phyloP scores from a whole-genome alignment of 2,329 filamentous ascomycete species.

The Arthroderma sp. region DNA sequence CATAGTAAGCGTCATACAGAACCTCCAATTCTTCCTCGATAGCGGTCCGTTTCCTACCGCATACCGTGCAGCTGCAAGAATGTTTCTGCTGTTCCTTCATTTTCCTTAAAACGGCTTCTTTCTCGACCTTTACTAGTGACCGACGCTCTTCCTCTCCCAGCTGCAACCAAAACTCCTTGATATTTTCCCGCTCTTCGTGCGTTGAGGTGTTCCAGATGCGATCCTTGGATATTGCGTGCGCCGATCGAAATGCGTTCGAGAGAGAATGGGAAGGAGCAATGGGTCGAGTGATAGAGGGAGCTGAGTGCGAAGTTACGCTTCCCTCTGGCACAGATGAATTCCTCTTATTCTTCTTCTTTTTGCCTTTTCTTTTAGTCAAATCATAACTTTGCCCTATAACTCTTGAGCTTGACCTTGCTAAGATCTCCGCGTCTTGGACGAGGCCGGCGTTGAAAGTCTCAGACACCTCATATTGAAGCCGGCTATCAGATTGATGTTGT shows the following conservation, averaged over 20 bases:
- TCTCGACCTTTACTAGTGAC: constrained; percentile 92
- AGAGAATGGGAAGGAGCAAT: constrained; percentile 32
- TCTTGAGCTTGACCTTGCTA: no score
- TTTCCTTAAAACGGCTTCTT: constrained; percentile 92
- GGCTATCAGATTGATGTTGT: no score
- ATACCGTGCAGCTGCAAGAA: constrained; percentile 95
- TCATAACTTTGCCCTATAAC: constrained; percentile 6
- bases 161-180: constrained; percentile 96
- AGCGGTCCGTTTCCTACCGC: constrained; percentile 85
- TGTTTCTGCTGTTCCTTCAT: constrained; percentile 99
- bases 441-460: no score
- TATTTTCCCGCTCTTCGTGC: constrained; percentile 86
- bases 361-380: constrained; percentile 22
- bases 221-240: constrained; percentile 48
- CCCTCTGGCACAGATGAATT: constrained; percentile 25
- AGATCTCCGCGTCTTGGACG: no score
- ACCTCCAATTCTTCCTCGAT: constrained; percentile 98
- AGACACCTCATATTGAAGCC: no score
- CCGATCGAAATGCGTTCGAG: constrained; percentile 28
- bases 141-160: constrained; percentile 89
- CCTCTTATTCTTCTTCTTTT: constrained; percentile 31
- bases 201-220: constrained; percentile 97
- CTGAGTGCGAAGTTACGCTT: constrained; percentile 27
- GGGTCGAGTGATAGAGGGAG: constrained; percentile 26
- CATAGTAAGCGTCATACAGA: constrained; percentile 95